A percentile compares a stretch with the other conserved stretches of the same genome.
These are phyloP conservation scores for Colletotrichum liriopes DNA, from an alignment of 2,329 filamentous ascomycete genomes.

Conservation along the genomic window DNA sequence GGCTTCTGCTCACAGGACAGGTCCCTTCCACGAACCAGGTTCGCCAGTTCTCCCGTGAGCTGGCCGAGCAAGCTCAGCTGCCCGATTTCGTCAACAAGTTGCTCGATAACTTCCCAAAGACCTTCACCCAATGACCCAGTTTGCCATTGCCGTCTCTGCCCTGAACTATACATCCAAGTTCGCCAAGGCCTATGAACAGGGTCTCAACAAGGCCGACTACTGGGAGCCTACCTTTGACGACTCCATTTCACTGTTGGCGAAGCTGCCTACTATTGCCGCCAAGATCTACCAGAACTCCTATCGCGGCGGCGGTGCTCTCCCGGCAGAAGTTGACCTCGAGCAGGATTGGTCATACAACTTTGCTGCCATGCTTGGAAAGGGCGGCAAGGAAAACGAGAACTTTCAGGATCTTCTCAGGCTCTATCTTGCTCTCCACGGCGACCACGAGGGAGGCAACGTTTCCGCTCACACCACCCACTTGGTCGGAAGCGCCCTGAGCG, in stretches of 20 bases:
- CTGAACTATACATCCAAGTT: constrained; percentile 96
- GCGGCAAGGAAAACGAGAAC: constrained; percentile 87
- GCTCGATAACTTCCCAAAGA: constrained; percentile 89
- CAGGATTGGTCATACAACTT: constrained; percentile 99
- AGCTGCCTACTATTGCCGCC: constrained; percentile 95
- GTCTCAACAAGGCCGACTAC: constrained; percentile 95
- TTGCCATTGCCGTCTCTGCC: constrained; percentile 94
- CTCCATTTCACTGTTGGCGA: constrained; percentile 92
- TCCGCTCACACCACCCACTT: constrained; percentile 96
- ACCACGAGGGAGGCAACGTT: constrained; percentile 98
- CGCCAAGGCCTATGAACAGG: constrained; percentile 91
- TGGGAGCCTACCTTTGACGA: constrained; percentile 99
- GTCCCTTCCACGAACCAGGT: constrained; percentile 89
- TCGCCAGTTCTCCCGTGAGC: constrained; percentile 84
- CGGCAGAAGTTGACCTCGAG: constrained; percentile 81
- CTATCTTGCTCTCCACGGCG: constrained; percentile 96
- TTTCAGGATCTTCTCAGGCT: constrained; percentile 96
- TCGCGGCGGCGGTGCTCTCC: constrained; percentile 80
- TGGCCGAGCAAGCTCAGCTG: constrained; percentile 88
- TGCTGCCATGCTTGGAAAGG: constrained; percentile 93
- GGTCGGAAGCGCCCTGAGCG: constrained; percentile 93
- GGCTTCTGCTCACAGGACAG: constrained; percentile 94
- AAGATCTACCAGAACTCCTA: constrained; percentile 98
- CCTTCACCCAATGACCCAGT: constrained; percentile 98
- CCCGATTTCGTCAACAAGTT: constrained; percentile 89